These are phyloP conservation scores for Pleurotus ostreatus DNA, from an alignment of 768 basidiomycete species.

Conservation along the genomic window DNA sequence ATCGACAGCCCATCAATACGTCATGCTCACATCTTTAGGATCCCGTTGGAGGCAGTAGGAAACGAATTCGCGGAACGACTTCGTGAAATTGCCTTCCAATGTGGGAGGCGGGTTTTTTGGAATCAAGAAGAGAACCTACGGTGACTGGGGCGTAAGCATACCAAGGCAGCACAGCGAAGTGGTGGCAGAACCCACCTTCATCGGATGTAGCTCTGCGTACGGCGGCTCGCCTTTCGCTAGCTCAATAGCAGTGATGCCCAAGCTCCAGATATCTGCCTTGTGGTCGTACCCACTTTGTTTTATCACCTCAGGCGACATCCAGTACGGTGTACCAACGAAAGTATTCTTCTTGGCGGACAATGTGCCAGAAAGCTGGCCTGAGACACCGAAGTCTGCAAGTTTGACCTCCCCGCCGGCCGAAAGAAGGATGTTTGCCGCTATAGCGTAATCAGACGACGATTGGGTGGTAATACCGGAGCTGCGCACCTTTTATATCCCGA, in stretches of 20 bases:
- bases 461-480: background rate
- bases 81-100: constrained; percentile 88
- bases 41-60: constrained; percentile 90
- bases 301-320: constrained; percentile 99
- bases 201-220: constrained; percentile 96
- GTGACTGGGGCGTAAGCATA: background rate
- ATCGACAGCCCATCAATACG: background rate
- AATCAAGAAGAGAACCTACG: constrained; percentile 92
- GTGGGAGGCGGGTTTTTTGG: constrained; percentile 95
- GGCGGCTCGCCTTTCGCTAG: constrained; percentile 97
- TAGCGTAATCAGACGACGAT: background rate
- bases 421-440: constrained; percentile 92
- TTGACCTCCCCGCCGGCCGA: constrained; percentile 95
- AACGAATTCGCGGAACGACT: constrained; percentile 92
- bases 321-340: constrained; percentile 96
- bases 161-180: background rate
- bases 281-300: constrained; percentile 99
- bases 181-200: constrained; percentile 68
- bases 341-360: constrained; percentile 96
- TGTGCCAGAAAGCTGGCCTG: constrained; percentile 92
- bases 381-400: constrained; percentile 97
- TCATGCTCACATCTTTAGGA: constrained; percentile 72
- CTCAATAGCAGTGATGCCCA: constrained; percentile 97
- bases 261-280: constrained; percentile 98
- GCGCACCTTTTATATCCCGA: constrained; percentile 98